Evolutionary conservation across 805 yeast genomes (phyloP), one percentile per base, ranked within the genome.

Genomic region (Myxozyma melibiosi): DNA sequence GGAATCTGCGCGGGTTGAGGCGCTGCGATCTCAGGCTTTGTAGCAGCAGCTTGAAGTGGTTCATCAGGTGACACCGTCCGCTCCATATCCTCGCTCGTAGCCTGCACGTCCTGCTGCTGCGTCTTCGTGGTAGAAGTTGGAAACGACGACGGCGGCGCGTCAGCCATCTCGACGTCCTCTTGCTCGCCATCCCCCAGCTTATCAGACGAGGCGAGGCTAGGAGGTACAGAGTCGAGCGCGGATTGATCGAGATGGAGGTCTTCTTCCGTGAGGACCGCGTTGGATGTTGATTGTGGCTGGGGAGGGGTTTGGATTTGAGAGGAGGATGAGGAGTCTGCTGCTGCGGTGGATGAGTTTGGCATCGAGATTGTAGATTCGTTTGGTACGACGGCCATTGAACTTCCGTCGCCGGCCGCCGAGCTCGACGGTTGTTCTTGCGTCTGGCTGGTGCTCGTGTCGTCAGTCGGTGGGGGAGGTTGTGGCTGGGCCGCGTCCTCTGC

Each of bases 281-380:
- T 39, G 8, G 50, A 34, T 7, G 40, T 33, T 14, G 50, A 22
- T 14, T 39, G 18, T 22, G 28, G 30, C n/a, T 6, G 39, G 39
- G 25, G 22, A 1, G 50, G 34, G 11, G 20, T 13, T 24, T 45
- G n/a, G n/a, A n/a, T n/a, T n/a, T n/a, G n/a, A n/a, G n/a, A n/a
- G n/a, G n/a, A n/a, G n/a, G n/a, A n/a, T n/a, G n/a, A n/a, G n/a
- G n/a, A n/a, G n/a, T n/a, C n/a, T n/a, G n/a, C n/a, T n/a, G n/a
- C 31, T 7, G 22, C 40, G 7, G 25, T 9, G 6, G 47, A 43
- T 5, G 50, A 34, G 18, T 28, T 30, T 18, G 24, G 28, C 58
- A 54, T 48, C 7, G 54, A 49, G 2, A 49, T 44, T 33, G 58
- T 55, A 28, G 58, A 55, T n/a, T 55, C 58, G 20, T 43, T 49